Evolutionary conservation across 192 early-diverging fungal species (phyloP), one percentile per base, ranked within the genome.

Genomic region (Oehlia diaphana): DNA sequence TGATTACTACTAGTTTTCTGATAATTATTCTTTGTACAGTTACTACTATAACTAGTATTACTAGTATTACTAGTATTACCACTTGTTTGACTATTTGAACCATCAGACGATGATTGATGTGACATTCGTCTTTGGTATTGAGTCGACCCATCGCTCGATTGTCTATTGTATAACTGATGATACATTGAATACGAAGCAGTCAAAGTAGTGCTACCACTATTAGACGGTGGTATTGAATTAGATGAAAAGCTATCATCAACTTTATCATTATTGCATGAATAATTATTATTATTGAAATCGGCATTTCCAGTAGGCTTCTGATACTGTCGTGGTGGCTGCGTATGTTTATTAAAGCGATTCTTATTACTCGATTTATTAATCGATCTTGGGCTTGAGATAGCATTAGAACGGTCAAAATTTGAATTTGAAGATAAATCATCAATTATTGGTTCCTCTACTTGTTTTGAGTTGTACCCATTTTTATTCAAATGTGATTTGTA

Each of bases 101-200:
- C 71, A 26, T 73, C 65, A 31, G 65, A 67, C 16, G 65, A 67
- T 49, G 39, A 44, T 73, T 73, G 44, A 73, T 73, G 71, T 39
- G 44, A 73, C 71, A 44, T 21, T 16, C 65, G 65, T 19, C 65
- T 67, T 73, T 53, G 71, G 5, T 14, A 31, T 31, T 47, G 26
- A 21, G 39, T 23, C 0, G n/a, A 12, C n/a, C 21, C 39, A 42
- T 73, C 71, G 6, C 23, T 8, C n/a, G 49, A 26, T 53, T 73
- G 26, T 23, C 19, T 16, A 26, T 23, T 7, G 12, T 50, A 19
- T 26, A 72, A 13, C 16, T n/a, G 31, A 31, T 72, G 42, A n/a
- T 50, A 9, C 19, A 14, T 19, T 58, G 53, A 2, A 31, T 31
- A 26, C 26, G 26, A 26, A 26, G 26, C 26, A 0, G 26, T 31